Evolutionary conservation across 306 rosid genomes (phyloP).

Genomic region (Dryas drummondii): DNA sequence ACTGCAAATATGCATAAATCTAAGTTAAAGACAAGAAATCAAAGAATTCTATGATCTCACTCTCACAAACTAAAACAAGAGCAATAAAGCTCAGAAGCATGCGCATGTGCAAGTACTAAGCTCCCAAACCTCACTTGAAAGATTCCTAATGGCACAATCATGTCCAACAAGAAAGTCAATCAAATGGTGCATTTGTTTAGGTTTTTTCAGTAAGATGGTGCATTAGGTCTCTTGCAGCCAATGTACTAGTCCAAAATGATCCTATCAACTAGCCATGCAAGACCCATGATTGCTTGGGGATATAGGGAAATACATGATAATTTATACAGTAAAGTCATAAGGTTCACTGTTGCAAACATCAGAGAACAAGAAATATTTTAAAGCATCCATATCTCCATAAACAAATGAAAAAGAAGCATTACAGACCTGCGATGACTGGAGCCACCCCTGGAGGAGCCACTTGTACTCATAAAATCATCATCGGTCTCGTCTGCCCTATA

Average conservation of each 20-base stretch:
- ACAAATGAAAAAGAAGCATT: constrained; percentile 11
- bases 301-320: not conserved
- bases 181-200: not conserved
- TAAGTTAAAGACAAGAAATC: not conserved
- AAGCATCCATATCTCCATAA: not conserved
- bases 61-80: constrained; percentile 16
- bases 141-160: not conserved
- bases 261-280: not conserved
- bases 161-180: not conserved
- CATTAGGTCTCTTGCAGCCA: not conserved
- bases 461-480: constrained; percentile 63
- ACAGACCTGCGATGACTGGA: constrained; percentile 70
- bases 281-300: not conserved
- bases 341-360: not conserved
- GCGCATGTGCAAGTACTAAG: not conserved
- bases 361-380: not conserved
- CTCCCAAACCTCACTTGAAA: not conserved
- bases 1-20: constrained; percentile 45
- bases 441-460: constrained; percentile 55
- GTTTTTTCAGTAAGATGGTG: not conserved
- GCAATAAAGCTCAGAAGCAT: not conserved
- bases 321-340: not conserved
- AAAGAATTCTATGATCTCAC: constrained; percentile 13
- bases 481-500: constrained; percentile 68
- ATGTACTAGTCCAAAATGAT: not conserved